A percentile compares a stretch with the other conserved stretches of the same genome.
These are phyloP conservation scores for Diplodia scrobiculata DNA, from an alignment of 2,329 filamentous ascomycete species.

Conservation along the genomic window DNA sequence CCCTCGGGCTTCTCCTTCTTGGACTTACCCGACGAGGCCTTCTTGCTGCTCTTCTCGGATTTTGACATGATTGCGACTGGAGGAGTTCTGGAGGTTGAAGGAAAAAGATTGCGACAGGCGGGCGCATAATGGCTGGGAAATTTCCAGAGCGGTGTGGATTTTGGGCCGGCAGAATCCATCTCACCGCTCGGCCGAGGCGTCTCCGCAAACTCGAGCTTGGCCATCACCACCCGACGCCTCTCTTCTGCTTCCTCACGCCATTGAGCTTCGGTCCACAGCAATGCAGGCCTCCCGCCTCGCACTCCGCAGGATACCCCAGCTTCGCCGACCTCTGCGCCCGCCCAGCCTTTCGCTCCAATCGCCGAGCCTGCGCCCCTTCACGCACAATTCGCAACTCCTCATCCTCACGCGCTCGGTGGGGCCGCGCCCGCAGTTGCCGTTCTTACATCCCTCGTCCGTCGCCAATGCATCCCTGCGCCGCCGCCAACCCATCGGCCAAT, in stretches of 20 bases:
- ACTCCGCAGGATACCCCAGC: conserved; percentile 36
- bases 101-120: background rate
- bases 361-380: conserved; percentile 57
- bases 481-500: conserved; percentile 39
- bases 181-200: background rate
- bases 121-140: conserved; percentile 13
- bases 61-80: conserved; percentile 26
- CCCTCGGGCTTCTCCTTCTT: conserved; percentile 16
- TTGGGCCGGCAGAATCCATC: conserved; percentile 8
- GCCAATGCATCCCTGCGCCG: background rate
- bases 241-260: background rate
- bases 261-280: background rate
- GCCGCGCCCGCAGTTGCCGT: conserved; percentile 64
- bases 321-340: conserved; percentile 34
- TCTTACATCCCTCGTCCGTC: conserved; percentile 61
- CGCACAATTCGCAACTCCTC: conserved; percentile 58
- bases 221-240: background rate
- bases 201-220: background rate
- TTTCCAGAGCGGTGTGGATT: background rate
- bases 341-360: conserved; percentile 33
- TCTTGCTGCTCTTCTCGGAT: conserved; percentile 16
- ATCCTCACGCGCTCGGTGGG: conserved; percentile 52
- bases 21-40: conserved; percentile 34
- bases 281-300: conserved; percentile 38
- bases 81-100: background rate